Evolutionary conservation across 768 basidiomycete species (phyloP), one percentile per base, ranked within the genome.

Genomic region (Auricularia heimuer): DNA sequence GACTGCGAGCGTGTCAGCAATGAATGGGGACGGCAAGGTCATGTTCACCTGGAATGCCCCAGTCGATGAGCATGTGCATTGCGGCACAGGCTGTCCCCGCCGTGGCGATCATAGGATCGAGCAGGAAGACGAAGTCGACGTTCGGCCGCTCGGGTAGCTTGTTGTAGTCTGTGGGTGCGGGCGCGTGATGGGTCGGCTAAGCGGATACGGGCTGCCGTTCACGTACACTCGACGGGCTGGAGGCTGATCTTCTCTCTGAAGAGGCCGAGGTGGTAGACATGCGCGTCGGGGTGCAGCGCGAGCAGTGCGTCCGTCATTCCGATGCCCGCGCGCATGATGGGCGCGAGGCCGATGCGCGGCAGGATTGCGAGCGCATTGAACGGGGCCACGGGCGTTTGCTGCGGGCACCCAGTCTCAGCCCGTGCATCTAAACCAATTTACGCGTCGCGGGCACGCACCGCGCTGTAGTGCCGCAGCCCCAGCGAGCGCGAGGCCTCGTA

Each of bases 71-170:
- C 92, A 97, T 98, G 62, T 82, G 71, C 64, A 98, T 73, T 8
- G 95, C 95, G 18, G 96, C 94, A 67, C 83, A 82, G 2, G 91
- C 93, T 3, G 96, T 98, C 11, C 93, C 91, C 62, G 94, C 96
- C 2, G 96, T 98, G 0, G 96, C 96, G 70, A 98, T 87, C 37
- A 98, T 77, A 18, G 96, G 96, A 69, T 98, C 96, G 36, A 98
- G 80, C 29, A 98, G 78, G 76, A 86, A 92, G n/a, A 94, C 86
- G 47, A 83, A 75, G 71, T 98, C 95, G 14, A 95, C 83, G 0
- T 88, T 85, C 3, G 88, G 85, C 8, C 78, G 77, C 44, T 85
- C 77, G 12, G 94, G 94, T 42, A 96, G 81, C 77, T 95, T 95
- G 62, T 92, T 94, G 75, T 94, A 92, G 74, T 96, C 93, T 95